These are phyloP conservation scores for Linaria vulgaris DNA, from an alignment of 257 asterid genomes.

Conservation along the genomic window DNA sequence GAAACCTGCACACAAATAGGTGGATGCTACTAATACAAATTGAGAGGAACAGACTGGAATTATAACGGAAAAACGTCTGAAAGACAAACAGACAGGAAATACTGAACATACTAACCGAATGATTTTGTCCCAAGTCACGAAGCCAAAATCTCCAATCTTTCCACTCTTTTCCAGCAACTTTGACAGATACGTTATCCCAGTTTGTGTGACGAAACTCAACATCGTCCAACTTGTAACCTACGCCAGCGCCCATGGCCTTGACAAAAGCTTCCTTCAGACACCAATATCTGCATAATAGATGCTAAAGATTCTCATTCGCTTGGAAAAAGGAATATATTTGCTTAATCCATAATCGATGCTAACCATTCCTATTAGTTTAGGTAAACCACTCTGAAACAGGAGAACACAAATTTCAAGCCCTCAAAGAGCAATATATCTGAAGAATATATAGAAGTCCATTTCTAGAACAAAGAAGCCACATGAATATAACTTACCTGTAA, in stretches of 20 bases:
- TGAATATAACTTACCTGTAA: conserved; percentile 50
- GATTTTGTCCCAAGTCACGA: conserved; percentile 46
- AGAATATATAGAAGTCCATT: background rate
- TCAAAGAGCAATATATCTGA: background rate
- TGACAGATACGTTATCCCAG: conserved; percentile 70
- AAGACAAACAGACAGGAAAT: background rate
- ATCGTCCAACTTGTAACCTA: conserved; percentile 67
- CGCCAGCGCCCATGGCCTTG: conserved; percentile 82
- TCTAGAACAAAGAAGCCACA: background rate
- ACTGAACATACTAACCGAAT: conserved; percentile 51
- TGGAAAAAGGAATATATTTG: too few relatives aligned
- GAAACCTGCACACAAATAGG: conserved; percentile 43
- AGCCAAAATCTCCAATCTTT: conserved; percentile 90
- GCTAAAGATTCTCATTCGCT: too few relatives aligned
- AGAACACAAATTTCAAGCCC: background rate
- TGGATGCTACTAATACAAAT: background rate
- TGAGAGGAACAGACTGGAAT: background rate
- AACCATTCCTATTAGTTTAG: too few relatives aligned
- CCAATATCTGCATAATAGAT: conserved; percentile 91
- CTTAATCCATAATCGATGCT: too few relatives aligned
- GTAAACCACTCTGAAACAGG: too few relatives aligned
- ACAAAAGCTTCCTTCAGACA: conserved; percentile 89
- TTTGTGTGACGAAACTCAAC: conserved; percentile 68
- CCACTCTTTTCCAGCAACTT: conserved; percentile 60
- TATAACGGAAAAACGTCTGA: background rate